Conservation (phyloP, 2,329 filamentous ascomycete species). For the Diaporthe humulicola region DNA sequence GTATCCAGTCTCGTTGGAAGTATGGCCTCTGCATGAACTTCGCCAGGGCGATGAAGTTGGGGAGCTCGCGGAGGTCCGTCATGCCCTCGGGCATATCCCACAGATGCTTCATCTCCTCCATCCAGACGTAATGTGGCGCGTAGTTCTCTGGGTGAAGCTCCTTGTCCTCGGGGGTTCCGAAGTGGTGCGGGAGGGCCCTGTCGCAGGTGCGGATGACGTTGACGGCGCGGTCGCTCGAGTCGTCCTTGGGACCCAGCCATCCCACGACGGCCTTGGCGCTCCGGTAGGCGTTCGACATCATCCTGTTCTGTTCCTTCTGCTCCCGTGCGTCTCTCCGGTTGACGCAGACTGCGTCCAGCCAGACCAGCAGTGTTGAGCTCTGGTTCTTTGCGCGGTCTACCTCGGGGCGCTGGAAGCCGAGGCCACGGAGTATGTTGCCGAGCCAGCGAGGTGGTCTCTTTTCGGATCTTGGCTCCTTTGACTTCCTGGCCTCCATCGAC, state of each 20-base stretch:
- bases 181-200: constrained; percentile 48
- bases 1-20: constrained; percentile 53
- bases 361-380: constrained; percentile 39
- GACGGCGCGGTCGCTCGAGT: constrained; percentile 33
- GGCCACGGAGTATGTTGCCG: constrained; percentile 22
- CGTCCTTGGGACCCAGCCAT: constrained; percentile 43
- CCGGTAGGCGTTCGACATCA: constrained; percentile 44
- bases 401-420: constrained; percentile 28
- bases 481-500: neutral
- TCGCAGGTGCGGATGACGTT: constrained; percentile 41
- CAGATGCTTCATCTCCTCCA: constrained; percentile 41
- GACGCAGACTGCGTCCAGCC: constrained; percentile 47
- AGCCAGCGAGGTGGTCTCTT: constrained; percentile 36
- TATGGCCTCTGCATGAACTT: constrained; percentile 50
- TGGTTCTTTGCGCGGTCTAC: constrained; percentile 6
- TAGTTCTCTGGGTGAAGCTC: constrained; percentile 52
- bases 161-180: constrained; percentile 51
- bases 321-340: constrained; percentile 43
- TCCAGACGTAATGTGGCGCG: constrained; percentile 46
- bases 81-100: constrained; percentile 7
- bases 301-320: constrained; percentile 42
- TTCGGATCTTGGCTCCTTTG: neutral
- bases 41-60: constrained; percentile 43
- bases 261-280: constrained; percentile 44
- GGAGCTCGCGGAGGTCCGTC: neutral